phyloP scores from a whole-genome alignment of 371 early-diverging fungal species.

The Dichotomocladium elegans region DNA sequence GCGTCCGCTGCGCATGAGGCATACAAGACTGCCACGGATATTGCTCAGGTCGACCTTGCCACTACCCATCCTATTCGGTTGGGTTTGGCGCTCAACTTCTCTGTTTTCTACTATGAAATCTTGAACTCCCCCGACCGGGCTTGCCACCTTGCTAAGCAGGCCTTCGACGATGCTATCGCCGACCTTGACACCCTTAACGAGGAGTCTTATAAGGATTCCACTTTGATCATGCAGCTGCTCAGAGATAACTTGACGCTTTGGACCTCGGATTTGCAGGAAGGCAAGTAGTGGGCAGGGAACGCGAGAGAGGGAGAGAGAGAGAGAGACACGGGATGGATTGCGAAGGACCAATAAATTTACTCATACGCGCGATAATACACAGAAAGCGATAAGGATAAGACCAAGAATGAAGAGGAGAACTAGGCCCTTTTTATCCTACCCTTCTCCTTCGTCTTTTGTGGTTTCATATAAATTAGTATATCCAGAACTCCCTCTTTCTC shows the following conservation, averaged over 20 bases:
- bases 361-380: not conserved
- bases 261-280: constrained; percentile 96
- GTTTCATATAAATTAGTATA: not conserved
- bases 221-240: constrained; percentile 99
- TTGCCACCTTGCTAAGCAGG: constrained; percentile 98
- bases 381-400: not conserved
- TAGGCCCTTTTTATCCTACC: too few relatives aligned
- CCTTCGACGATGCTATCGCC: constrained; percentile 99
- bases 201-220: constrained; percentile 99
- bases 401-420: not conserved
- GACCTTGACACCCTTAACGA: constrained; percentile 98
- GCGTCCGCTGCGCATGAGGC: constrained; percentile 89
- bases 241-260: constrained; percentile 99
- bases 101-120: constrained; percentile 99
- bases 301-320: not conserved
- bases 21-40: constrained; percentile 95
- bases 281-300: constrained; percentile 9
- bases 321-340: not conserved
- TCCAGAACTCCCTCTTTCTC: not conserved
- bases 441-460: too few relatives aligned
- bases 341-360: not conserved
- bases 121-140: constrained; percentile 98
- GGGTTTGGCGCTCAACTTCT: constrained; percentile 99
- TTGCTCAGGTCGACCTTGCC: constrained; percentile 91
- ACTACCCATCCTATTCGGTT: constrained; percentile 99